Evolutionary conservation across 352 stramenopile genomes (phyloP), one percentile per base, ranked within the genome.

Genomic region (Globisporangium splendens): DNA sequence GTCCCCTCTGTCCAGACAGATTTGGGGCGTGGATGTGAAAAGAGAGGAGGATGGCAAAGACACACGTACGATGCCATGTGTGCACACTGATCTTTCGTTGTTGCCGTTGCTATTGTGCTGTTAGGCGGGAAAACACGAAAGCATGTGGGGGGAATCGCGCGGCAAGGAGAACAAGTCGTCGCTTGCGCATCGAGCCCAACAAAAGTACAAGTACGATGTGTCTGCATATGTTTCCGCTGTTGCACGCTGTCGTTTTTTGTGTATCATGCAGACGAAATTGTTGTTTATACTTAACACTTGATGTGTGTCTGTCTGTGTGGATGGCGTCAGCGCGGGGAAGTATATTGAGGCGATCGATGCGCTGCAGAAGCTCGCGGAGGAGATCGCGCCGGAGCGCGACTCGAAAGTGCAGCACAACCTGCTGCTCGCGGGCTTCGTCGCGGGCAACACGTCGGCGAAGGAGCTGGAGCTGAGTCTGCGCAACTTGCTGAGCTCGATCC

Each of bases 371-470:
- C 75, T 95, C 35, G 75, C 84, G 44, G 79, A 89, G 50, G 86
- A 95, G 66, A 87, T 91, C 51, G 80, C 79, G 48, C 75, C 83
- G 7, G 68, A 82, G 35, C 77, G 85, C 33, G 81, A 91, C 65
- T 72, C 88, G 56, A 92, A 91, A 65, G 84, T 95, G 62, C 86
- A 89, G 54, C 86, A 95, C 69, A 95, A 95, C 55, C 67, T 92
- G 54, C 77, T 83, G 47, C 64, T 95, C 3, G 79, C 86, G 42
- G 70, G 82, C 38, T 91, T 90, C 46, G 77, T 82, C 4, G 73
- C 83, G 3, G 75, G 73, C 18, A 72, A 86, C 50, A 81, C 83
- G 61, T 69, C 70, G 14, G 63, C 76, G 28, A 82, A 77, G 18
- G 86, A 95, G 56, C 77, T 95, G 69, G 82, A 95, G 66, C 59